A percentile compares a stretch with the other conserved stretches of the same genome.
These are phyloP conservation scores for Acanthamoeba polyphaga DNA, from an alignment of 208 protist species.

Conservation along the genomic window DNA sequence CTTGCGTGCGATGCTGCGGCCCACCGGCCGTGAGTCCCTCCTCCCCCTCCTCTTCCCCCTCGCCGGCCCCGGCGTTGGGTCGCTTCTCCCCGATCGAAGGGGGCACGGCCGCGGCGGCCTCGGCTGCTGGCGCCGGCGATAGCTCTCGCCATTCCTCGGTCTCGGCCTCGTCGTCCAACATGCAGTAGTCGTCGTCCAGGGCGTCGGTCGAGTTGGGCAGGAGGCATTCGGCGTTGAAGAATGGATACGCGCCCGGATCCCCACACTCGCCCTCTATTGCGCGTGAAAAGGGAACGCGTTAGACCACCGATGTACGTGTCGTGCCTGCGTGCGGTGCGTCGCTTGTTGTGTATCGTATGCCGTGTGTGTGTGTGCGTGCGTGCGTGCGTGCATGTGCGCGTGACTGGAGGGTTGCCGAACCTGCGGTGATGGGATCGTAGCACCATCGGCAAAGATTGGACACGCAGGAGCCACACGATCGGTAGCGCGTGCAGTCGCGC, in stretches of 20 bases:
- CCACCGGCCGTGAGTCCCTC: not conserved
- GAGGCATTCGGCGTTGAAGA: conserved; percentile 63
- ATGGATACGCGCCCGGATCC: conserved; percentile 18
- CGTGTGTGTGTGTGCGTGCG: too few species aligned
- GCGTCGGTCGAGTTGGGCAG: not conserved
- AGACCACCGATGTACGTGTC: too few species aligned
- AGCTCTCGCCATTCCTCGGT: not conserved
- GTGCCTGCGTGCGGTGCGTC: too few species aligned
- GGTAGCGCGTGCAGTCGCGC: conserved; percentile 67
- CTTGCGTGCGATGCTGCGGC: too few species aligned
- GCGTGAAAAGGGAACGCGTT: too few species aligned
- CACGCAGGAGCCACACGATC: conserved; percentile 53
- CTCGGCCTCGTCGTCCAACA: not conserved
- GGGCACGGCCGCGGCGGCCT: not conserved
- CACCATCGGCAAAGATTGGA: conserved; percentile 55
- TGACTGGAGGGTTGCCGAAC: not conserved
- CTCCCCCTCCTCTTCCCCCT: not conserved
- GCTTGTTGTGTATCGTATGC: too few species aligned
- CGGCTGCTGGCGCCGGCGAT: not conserved
- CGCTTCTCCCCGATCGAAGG: not conserved
- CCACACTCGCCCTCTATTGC: conserved; percentile 40
- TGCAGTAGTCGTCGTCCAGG: not conserved
- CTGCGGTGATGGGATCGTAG: not conserved
- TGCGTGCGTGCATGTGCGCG: not conserved
- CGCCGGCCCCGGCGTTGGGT: not conserved